Percentiles rank a stretch among this genome's conserved stretches.
These are phyloP conservation scores for Caloboletus firmus DNA, from an alignment of 1,284 basidiomycete genomes.

Conservation along the genomic window DNA sequence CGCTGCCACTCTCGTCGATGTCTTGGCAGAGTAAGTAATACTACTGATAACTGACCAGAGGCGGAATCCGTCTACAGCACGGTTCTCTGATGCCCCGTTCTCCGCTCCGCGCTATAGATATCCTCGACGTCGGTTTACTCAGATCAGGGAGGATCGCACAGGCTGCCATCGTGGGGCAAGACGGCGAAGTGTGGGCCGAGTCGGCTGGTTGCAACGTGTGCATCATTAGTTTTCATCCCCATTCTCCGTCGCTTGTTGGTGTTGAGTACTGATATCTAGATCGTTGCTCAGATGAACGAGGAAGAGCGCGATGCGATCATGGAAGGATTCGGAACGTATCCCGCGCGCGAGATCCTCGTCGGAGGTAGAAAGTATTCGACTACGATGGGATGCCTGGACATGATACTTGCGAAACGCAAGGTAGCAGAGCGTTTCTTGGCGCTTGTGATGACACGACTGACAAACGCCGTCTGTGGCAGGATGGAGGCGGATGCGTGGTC, in stretches of 20 bases:
- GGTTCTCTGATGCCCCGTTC: slow-evolving; percentile 1
- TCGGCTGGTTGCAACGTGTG: slow-evolving; percentile 75
- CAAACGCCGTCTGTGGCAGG: slow-evolving; percentile 4
- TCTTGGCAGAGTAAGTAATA: slow-evolving; percentile 51
- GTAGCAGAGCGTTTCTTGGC: neutral
- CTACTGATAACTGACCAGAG: neutral
- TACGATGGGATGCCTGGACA: slow-evolving; percentile 31
- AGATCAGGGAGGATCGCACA: slow-evolving; percentile 72
- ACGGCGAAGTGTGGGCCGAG: slow-evolving; percentile 88
- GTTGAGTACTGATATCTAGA: neutral
- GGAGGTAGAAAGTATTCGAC: slow-evolving; percentile 26
- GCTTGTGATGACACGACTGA: slow-evolving; percentile 2
- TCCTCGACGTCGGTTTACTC: slow-evolving; percentile 61
- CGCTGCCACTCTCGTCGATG: slow-evolving; percentile 35
- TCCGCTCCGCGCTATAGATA: slow-evolving; percentile 12
- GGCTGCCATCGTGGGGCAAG: slow-evolving; percentile 84
- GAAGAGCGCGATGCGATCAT: slow-evolving; percentile 18
- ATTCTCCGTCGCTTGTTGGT: neutral
- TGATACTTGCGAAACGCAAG: slow-evolving; percentile 30
- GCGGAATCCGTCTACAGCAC: neutral
- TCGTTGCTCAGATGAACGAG: slow-evolving; percentile 19
- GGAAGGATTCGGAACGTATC: slow-evolving; percentile 21
- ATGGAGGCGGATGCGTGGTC: slow-evolving; percentile 70
- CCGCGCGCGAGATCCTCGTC: slow-evolving; percentile 26
- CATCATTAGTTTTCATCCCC: slow-evolving; percentile 9